Base-by-base conservation (phyloP, 495 filamentous ascomycete genomes). In the Beverwykella pulmonaria region DNA sequence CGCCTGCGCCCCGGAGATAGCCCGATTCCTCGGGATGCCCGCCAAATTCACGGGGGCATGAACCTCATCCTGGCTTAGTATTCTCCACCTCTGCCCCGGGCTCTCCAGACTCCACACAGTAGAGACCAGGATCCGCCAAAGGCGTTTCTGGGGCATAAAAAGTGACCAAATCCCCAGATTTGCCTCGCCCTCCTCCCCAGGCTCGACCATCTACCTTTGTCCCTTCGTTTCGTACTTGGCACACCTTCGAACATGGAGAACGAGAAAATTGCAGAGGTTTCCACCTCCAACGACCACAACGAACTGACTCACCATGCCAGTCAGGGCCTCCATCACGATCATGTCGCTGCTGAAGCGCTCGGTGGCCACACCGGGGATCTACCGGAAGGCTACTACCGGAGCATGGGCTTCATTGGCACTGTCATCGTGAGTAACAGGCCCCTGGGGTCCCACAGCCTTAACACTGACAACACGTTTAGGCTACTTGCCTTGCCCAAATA, bases 401-500 rank as follows among this genome's bases (percentile, higher is more conserved):
- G 67, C 29, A 9, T 47, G 2, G 30, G 56, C 4, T 69, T 69
- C 39, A 64, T 69, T 23, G 67, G 67, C 23, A 69, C 67, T 3
- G 23, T 69, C 22, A 36, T 65, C 53, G 61, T 69, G 23, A 63
- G 59, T 48, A 41, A 34, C 26, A 50, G 1, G 14, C 8, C 32
- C 29, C 23, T 23, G 15, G 1, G 15, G 14, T 23, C 4, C 8
- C 1, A 23, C 1, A 10, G 29, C 7, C 1, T 9, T n/a, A 14
- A 39, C 27, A 12, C 41, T 61, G 8, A 67, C 20, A 41, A 3
- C 7, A 15, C 20, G 36, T 58, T 2, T 55, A 70, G 67, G 72
- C 67, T 1, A 71, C 70, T 19, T 73, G 70, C 50, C 48, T 70
- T 6, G 70, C 72, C 22, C 59, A 70, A 29, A 75, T 76, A 29